phyloP scores from a whole-genome alignment of 2,329 filamentous ascomycete species.

The Stagonosporopsis cucurbitacearum region DNA sequence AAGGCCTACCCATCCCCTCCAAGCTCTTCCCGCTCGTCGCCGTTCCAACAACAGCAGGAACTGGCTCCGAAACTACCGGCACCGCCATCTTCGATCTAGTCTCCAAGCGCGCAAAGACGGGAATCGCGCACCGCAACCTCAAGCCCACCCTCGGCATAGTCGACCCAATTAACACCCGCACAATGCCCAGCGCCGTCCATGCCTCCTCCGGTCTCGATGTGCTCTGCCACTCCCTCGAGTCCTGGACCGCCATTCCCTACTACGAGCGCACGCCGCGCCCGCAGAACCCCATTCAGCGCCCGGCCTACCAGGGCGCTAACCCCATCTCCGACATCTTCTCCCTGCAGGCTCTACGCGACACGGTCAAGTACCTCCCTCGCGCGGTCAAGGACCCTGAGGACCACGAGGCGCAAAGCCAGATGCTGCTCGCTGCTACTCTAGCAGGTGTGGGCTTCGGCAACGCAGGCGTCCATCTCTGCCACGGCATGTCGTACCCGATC shows the following conservation, averaged over 20 bases:
- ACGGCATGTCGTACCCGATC: conserved; percentile 97
- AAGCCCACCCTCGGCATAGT: conserved; percentile 94
- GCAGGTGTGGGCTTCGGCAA: conserved; percentile 98
- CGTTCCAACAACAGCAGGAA: conserved; percentile 84
- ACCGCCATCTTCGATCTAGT: conserved; percentile 98
- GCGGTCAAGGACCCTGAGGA: conserved; percentile 89
- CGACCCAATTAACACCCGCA: conserved; percentile 86
- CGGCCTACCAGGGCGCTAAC: conserved; percentile 96
- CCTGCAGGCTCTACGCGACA: conserved; percentile 79
- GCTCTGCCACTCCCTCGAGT: conserved; percentile 92
- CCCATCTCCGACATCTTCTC: conserved; percentile 98
- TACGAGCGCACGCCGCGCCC: conserved; percentile 84
- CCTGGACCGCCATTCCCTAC: conserved; percentile 97
- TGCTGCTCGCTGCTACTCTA: conserved; percentile 92
- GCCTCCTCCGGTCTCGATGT: conserved; percentile 92
- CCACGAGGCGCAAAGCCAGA: conserved; percentile 88
- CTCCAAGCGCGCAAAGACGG: conserved; percentile 88
- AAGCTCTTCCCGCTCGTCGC: conserved; percentile 78
- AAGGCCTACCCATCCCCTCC: conserved; percentile 75
- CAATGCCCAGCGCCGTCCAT: conserved; percentile 94
- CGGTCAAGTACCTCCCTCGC: conserved; percentile 90
- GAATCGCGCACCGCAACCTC: conserved; percentile 91
- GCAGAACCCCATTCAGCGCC: conserved; percentile 84
- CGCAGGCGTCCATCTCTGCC: conserved; percentile 88
- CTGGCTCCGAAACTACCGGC: conserved; percentile 92